phyloP scores from a whole-genome alignment of 768 basidiomycete species.

The Panaeolus papilionaceus region DNA sequence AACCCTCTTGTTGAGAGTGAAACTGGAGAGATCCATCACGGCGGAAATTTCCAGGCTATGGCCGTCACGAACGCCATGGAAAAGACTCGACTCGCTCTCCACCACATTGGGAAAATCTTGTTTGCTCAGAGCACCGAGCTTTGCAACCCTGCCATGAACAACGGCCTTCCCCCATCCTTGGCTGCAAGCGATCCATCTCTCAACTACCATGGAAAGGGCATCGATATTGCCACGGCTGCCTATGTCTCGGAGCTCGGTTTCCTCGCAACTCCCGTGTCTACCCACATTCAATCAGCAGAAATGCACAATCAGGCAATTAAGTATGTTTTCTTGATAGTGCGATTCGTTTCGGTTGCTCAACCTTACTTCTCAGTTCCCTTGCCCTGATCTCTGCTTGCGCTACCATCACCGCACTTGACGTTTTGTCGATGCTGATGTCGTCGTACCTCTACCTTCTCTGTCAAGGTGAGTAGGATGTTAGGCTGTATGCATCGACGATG shows the following conservation, averaged over 20 bases:
- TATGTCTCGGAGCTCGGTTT: constrained; percentile 82
- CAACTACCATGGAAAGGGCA: constrained; percentile 80
- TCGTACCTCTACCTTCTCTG: constrained; percentile 76
- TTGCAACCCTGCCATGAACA: constrained; percentile 81
- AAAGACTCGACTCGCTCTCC: constrained; percentile 76
- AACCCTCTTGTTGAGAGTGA: constrained; percentile 81
- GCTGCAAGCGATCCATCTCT: constrained; percentile 77
- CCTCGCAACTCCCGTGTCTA: constrained; percentile 79
- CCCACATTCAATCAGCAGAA: constrained; percentile 83
- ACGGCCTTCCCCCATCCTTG: constrained; percentile 76
- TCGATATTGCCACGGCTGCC: constrained; percentile 83
- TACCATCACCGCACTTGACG: constrained; percentile 73
- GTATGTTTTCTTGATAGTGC: constrained; percentile 43
- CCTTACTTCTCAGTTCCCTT: constrained; percentile 44
- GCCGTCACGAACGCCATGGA: constrained; percentile 84
- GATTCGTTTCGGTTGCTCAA: constrained; percentile 1
- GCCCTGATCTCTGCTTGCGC: constrained; percentile 80
- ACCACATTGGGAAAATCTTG: constrained; percentile 74
- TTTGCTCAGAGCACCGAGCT: constrained; percentile 79
- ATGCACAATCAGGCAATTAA: constrained; percentile 89
- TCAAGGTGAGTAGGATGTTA: constrained; percentile 49
- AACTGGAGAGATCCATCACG: constrained; percentile 70
- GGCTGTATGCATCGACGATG: constrained; percentile 9
- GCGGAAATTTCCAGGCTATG: constrained; percentile 91
- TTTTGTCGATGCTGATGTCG: constrained; percentile 70